Evolutionary conservation across 768 basidiomycete genomes (phyloP).

Genomic region (Arthromyces matolae): DNA sequence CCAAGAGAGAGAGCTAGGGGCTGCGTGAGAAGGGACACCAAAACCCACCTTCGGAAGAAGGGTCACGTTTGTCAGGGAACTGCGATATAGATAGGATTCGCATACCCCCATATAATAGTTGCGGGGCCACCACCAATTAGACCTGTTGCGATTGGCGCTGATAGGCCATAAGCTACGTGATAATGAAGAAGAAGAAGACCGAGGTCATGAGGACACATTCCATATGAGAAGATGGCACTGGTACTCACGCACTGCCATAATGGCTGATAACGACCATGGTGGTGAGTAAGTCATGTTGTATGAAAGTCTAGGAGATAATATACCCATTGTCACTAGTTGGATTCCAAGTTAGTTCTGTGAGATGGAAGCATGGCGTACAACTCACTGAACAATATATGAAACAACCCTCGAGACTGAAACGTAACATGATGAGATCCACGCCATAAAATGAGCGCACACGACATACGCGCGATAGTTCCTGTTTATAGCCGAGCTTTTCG

Average conservation of each 20-base stretch:
- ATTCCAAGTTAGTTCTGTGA: neutral
- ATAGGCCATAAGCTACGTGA: constrained; percentile 49
- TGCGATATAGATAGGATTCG: neutral
- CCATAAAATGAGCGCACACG: neutral
- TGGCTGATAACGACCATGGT: constrained; percentile 32
- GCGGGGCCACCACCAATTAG: constrained; percentile 53
- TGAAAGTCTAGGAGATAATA: constrained; percentile 10
- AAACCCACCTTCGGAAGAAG: constrained; percentile 38
- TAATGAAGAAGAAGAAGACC: neutral
- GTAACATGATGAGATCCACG: neutral
- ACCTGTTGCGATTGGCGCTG: constrained; percentile 53
- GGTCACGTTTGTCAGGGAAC: neutral
- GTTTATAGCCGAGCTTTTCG: constrained; percentile 52
- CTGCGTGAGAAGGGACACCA: constrained; percentile 46
- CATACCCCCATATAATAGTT: constrained; percentile 57
- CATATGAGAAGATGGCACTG: constrained; percentile 7
- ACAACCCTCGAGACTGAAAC: constrained; percentile 44
- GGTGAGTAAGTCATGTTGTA: constrained; percentile 3
- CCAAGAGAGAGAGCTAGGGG: constrained; percentile 51
- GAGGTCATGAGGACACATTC: neutral
- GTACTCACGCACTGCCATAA: constrained; percentile 58
- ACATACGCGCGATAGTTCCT: constrained; percentile 51
- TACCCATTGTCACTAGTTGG: constrained; percentile 46
- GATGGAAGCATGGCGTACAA: neutral
- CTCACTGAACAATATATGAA: constrained; percentile 54